A percentile compares a stretch with the other conserved stretches of the same genome.
These are phyloP conservation scores for Adansonia rubrostipa DNA, from an alignment of 441 rosid species.

Conservation along the genomic window DNA sequence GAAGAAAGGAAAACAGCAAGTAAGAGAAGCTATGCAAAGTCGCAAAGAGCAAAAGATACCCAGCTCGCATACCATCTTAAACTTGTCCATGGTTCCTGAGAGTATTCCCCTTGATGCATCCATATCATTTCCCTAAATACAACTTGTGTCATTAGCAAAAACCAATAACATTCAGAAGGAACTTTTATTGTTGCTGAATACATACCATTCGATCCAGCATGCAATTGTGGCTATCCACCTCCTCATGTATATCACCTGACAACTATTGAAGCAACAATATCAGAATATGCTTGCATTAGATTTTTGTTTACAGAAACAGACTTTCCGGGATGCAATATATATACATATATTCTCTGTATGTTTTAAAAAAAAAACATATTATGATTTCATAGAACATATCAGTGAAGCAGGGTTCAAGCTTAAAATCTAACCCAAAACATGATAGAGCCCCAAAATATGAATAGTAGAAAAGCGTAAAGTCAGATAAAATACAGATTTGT, in stretches of 20 bases:
- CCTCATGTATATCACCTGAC: conserved; percentile 92
- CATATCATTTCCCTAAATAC: conserved; percentile 87
- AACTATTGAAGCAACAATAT: conserved; percentile 51
- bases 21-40: background rate
- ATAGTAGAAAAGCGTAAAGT: background rate
- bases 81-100: conserved; percentile 97
- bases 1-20: background rate
- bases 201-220: conserved; percentile 93
- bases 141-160: conserved; percentile 32
- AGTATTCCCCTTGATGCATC: conserved; percentile 93
- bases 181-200: conserved; percentile 9
- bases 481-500: background rate
- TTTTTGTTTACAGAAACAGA: conserved; percentile 14
- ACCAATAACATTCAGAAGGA: conserved; percentile 6
- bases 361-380: background rate
- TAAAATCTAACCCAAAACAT: conserved; percentile 13
- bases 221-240: conserved; percentile 87
- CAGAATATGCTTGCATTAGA: conserved; percentile 13
- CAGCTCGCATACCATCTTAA: conserved; percentile 68
- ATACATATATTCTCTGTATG: background rate
- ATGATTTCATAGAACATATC: conserved; percentile 7
- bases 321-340: background rate
- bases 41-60: background rate
- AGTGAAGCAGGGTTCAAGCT: background rate
- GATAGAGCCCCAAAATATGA: background rate